Base-by-base conservation (phyloP, 768 basidiomycete genomes). In the Agrocybe praecox region DNA sequence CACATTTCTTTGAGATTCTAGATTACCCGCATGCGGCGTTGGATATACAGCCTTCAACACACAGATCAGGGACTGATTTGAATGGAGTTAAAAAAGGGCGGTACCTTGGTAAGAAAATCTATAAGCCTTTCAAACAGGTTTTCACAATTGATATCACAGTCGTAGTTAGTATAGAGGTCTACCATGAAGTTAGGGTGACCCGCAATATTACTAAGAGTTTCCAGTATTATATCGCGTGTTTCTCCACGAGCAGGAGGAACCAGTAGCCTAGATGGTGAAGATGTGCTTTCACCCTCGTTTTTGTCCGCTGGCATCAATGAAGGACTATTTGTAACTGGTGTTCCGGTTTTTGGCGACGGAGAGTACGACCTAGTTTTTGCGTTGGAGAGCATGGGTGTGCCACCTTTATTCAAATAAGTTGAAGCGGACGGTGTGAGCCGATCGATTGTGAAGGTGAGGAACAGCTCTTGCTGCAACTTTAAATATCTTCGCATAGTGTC, bases 61-160 rank as follows among this genome's bases (percentile, higher is more conserved):
- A 56, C 19, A 50, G 58, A 12, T 46, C 10, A 42, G 23, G 19
- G 43, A 33, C 32, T 17, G 15, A 8, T 22, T 51, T 10, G 44
- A 24, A 32, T 7, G 14, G n/a, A 40, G 8, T n/a, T n/a, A 33
- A 24, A 45, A 12, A 2, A 18, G 24, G 26, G 18, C 53, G 15
- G 55, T 63, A 94, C 94, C 79, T 92, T 90, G 7, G 93, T 92
- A 61, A 94, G 74, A 70, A 98, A 97, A 22, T 89, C 91, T 57
- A 96, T 76, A 19, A 98, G 74, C 15, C 92, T 80, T 68, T 98
- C 96, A 63, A 96, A 96, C 54, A 98, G 73, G 69, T 98, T 96
- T 75, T 98, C 97, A 70, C 93, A 94, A 66, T 98, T 96, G 61
- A 90, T 86, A 66, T 97, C 94, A 66, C 95, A 98, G 68, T 99